Conservation (phyloP, 257 asterid species). For the Nemophila menziesii region DNA sequence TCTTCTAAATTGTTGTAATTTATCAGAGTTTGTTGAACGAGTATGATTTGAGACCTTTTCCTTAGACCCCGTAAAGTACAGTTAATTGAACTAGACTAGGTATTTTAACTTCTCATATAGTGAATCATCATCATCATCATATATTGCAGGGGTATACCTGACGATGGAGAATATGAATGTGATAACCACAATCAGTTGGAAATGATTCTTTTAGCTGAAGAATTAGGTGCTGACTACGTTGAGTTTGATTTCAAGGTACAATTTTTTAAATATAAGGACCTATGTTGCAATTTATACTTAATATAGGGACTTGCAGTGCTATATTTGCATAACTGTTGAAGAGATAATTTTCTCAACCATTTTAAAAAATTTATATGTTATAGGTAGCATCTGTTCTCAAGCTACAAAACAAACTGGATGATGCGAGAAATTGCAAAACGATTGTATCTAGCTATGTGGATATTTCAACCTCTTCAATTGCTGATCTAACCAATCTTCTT, state of each 20-base stretch:
- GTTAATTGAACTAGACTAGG: no score
- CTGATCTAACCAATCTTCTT: constrained; percentile 29
- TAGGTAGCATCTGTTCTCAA: constrained; percentile 37
- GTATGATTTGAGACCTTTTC: no score
- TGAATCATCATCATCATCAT: neutral
- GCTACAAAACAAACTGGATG: constrained; percentile 20
- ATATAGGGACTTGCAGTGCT: neutral
- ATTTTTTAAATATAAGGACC: neutral
- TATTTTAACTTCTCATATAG: neutral
- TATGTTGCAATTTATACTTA: neutral
- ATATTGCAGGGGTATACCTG: constrained; percentile 30
- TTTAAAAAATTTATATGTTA: neutral
- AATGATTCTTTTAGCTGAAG: constrained; percentile 35
- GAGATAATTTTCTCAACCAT: neutral
- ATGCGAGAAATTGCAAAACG: constrained; percentile 25
- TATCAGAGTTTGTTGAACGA: no score
- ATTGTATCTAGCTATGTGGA: constrained; percentile 41
- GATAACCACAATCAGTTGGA: constrained; percentile 21
- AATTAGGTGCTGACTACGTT: constrained; percentile 51
- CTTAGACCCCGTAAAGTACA: no score
- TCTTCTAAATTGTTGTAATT: no score
- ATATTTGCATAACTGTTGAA: no score
- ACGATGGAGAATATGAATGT: constrained; percentile 19
- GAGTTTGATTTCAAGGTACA: constrained; percentile 56
- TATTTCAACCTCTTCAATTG: constrained; percentile 18